Percentiles rank a stretch among this genome's conserved stretches.
phyloP scores from a whole-genome alignment of 306 rosid genomes.

The Dicorynia guianensis region DNA sequence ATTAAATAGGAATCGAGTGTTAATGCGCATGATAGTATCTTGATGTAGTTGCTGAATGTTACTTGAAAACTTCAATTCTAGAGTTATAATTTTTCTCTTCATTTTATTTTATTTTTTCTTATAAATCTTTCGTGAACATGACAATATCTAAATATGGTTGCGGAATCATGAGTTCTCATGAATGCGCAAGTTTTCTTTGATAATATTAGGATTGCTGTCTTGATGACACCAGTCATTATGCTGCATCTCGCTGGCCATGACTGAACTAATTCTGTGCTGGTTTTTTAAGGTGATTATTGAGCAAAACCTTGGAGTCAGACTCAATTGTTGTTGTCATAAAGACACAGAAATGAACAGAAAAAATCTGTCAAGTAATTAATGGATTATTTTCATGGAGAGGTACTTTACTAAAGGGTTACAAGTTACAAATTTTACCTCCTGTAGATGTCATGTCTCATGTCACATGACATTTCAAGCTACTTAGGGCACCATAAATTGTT shows the following conservation, averaged over 20 bases:
- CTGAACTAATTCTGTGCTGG: neutral
- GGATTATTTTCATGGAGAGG: neutral
- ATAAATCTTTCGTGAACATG: neutral
- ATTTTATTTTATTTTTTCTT: neutral
- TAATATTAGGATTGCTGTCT: slow-evolving; percentile 4
- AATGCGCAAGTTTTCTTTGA: neutral
- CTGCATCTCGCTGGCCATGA: neutral
- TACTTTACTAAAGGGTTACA: neutral
- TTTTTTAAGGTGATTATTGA: neutral
- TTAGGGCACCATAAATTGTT: neutral
- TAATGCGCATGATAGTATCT: slow-evolving; percentile 8
- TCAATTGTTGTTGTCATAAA: neutral
- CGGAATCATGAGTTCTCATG: no score
- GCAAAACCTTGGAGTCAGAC: slow-evolving; percentile 4
- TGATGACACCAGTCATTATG: slow-evolving; percentile 1
- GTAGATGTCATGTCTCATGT: neutral
- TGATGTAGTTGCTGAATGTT: neutral
- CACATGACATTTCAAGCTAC: slow-evolving; percentile 7
- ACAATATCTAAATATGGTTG: no score
- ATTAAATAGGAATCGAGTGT: slow-evolving; percentile 7
- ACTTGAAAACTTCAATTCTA: neutral
- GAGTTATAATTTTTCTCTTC: neutral
- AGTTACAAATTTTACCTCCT: neutral
- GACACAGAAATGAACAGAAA: neutral
- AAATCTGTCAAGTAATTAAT: neutral